phyloP scores from a whole-genome alignment of 345 rosid genomes.

The Eucalyptus camaldulensis region DNA sequence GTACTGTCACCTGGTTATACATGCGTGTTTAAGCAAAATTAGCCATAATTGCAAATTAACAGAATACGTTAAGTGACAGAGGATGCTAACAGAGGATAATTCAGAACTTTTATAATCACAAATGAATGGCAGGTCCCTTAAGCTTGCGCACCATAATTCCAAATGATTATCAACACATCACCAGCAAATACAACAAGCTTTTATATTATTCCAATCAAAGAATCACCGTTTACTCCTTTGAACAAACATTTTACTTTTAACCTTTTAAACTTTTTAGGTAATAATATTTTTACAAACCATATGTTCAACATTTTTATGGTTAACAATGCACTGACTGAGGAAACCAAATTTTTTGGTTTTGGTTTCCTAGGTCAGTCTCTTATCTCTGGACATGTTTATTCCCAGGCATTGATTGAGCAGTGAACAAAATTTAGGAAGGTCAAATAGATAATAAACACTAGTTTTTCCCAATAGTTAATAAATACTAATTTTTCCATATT shows the following conservation, averaged over 20 bases:
- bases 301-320: background rate
- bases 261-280: background rate
- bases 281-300: background rate
- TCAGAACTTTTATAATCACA: background rate
- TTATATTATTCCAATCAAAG: background rate
- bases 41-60: background rate
- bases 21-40: background rate
- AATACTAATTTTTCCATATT: background rate
- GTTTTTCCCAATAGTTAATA: background rate
- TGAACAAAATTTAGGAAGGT: background rate
- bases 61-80: background rate
- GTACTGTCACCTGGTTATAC: slow-evolving; percentile 66
- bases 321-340: background rate
- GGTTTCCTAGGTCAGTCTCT: background rate
- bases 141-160: background rate
- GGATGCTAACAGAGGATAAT: background rate
- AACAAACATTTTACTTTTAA: background rate
- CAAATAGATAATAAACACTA: background rate
- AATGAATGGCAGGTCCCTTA: background rate
- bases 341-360: background rate
- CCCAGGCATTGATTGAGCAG: background rate
- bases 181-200: background rate
- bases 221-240: background rate
- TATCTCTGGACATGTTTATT: background rate
- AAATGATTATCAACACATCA: background rate